Conservation (phyloP, 2,329 filamentous ascomycete species). For the Rosellinia necatrix region DNA sequence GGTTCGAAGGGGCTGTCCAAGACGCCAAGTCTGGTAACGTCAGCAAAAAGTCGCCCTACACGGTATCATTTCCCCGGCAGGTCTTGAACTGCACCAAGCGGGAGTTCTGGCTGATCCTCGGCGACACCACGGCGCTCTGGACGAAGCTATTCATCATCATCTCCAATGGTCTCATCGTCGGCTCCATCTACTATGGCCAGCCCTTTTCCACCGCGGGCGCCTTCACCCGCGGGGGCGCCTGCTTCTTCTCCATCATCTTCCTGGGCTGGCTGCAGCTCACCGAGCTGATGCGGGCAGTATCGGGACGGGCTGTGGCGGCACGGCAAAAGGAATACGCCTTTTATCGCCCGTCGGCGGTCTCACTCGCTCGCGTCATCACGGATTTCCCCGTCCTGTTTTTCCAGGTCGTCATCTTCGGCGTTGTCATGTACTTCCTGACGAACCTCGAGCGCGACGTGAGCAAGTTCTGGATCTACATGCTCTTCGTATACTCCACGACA, state of each 20-base stretch:
- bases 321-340: conserved; percentile 55
- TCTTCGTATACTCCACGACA: conserved; percentile 54
- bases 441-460: conserved; percentile 68
- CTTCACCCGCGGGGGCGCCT: conserved; percentile 56
- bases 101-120: conserved; percentile 78
- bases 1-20: conserved; percentile 68
- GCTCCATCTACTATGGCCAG: conserved; percentile 77
- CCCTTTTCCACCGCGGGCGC: conserved; percentile 63
- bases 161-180: conserved; percentile 73
- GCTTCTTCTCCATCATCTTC: conserved; percentile 60
- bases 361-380: conserved; percentile 59
- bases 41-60: conserved; percentile 73
- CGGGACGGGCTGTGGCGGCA: conserved; percentile 65
- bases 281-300: conserved; percentile 78
- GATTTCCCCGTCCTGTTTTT: conserved; percentile 67
- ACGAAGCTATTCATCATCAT: conserved; percentile 83
- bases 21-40: conserved; percentile 71
- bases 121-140: conserved; percentile 74
- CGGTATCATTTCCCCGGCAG: conserved; percentile 74
- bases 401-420: conserved; percentile 70
- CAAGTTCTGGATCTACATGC: conserved; percentile 68
- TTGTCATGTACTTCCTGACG: conserved; percentile 79
- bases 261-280: conserved; percentile 71
- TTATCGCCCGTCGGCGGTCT: conserved; percentile 60
- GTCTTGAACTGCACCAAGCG: conserved; percentile 70